Evolutionary conservation across 1,284 basidiomycete species (phyloP).

Genomic region (Termitomyces sp.): DNA sequence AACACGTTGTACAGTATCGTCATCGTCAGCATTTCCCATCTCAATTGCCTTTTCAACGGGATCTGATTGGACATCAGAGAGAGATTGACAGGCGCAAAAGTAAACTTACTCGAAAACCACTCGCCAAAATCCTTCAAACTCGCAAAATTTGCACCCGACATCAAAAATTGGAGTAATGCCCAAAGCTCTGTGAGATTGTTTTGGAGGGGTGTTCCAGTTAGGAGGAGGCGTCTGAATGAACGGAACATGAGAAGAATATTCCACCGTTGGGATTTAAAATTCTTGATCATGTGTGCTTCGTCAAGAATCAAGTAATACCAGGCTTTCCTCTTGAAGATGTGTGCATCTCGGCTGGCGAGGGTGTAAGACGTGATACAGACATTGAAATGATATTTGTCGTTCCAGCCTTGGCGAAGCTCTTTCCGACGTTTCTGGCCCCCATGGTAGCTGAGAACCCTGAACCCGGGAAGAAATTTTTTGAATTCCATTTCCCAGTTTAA

Average conservation of each 20-base stretch:
- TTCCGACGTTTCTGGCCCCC: conserved; percentile 89
- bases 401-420: conserved; percentile 92
- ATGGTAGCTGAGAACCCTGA: conserved; percentile 90
- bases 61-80: conserved; percentile 42
- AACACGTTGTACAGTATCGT: conserved; percentile 85
- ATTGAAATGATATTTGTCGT: conserved; percentile 88
- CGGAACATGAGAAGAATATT: conserved; percentile 93
- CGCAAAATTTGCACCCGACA: conserved; percentile 91
- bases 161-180: conserved; percentile 92
- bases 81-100: conserved; percentile 5
- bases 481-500: conserved; percentile 99
- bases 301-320: conserved; percentile 98
- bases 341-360: conserved; percentile 86
- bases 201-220: conserved; percentile 93
- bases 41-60: conserved; percentile 94
- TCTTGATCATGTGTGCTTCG: conserved; percentile 99
- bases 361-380: conserved; percentile 97
- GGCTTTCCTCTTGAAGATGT: conserved; percentile 90
- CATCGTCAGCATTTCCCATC: conserved; percentile 73
- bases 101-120: conserved; percentile 87
- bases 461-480: conserved; percentile 95
- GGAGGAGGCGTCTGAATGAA: conserved; percentile 79
- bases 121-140: conserved; percentile 93
- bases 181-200: conserved; percentile 96
- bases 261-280: conserved; percentile 95